Base-by-base conservation (phyloP, 2,329 filamentous ascomycete species). In the Nemania sp. region DNA sequence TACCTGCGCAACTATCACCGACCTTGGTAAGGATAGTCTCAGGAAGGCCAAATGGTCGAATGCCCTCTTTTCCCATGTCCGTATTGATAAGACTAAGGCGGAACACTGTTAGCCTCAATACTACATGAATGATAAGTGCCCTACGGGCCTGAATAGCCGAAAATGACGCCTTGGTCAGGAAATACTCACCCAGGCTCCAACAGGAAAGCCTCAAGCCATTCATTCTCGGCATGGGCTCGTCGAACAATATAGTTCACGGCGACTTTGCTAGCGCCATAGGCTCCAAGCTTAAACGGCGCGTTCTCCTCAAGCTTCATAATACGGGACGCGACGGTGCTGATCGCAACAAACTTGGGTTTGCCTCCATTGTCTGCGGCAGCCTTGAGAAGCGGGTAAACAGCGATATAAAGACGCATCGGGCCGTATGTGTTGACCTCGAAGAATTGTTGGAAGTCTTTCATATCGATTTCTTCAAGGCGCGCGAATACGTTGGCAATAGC, bases 401-500 rank as follows among this genome's bases (percentile, higher is more conserved):
- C 26, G 26, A 28, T 31, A 34, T 30, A 55, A 15, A 55, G 52
- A 6, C 30, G n/a, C 34, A 55, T 22, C 12, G 47, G 4, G 1
- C 23, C 30, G n/a, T n/a, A 44, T 24, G 41, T 44, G 24, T 44
- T 44, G 3, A 44, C 41, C 22, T 44, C 23, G 23, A 30, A 30
- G 26, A 44, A 44, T 17, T 44, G 23, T n/a, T 28, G 19, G 14
- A 44, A 44, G 41, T 44, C 41, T 11, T 44, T 28, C 24, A 44
- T 28, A 11, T 19, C 7, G 41, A 44, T 14, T 5, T 20, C 41
- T 24, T 44, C 41, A 24, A 44, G 41, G 9, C 41, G 41, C 12
- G 41, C 11, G 22, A 44, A 44, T 14, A 15, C 31, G 22, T 17
- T 17, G 17, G 41, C 24, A 17, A 44, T 42, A 23, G 88, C 88